Conservation (phyloP, 805 yeast genomes). For the Pichia sporocuriosa region DNA sequence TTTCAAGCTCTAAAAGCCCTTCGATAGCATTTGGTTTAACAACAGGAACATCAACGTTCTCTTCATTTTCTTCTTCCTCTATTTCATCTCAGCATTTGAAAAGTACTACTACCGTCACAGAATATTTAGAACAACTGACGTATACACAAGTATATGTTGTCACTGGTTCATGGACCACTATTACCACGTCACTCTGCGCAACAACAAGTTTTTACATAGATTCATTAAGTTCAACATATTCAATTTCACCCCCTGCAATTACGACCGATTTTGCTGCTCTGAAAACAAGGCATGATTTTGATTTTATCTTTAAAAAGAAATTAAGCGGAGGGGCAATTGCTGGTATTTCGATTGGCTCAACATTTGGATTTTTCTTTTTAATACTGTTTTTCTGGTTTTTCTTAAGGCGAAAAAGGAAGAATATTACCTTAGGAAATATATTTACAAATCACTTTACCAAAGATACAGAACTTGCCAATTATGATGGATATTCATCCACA, state of each 20-base stretch:
- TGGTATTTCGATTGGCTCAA: constrained; percentile 25
- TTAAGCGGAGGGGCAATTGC: constrained; percentile 23
- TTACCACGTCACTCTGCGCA: constrained; percentile 20
- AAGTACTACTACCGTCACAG: constrained; percentile 15
- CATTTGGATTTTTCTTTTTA: constrained; percentile 17
- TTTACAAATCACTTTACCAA: background rate
- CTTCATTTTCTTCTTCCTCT: constrained; percentile 1
- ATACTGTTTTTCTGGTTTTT: constrained; percentile 13
- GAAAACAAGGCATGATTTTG: constrained; percentile 11
- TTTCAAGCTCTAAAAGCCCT: no score
- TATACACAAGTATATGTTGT: constrained; percentile 28
- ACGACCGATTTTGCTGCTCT: constrained; percentile 24
- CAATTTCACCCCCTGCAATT: constrained; percentile 19
- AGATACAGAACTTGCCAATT: background rate
- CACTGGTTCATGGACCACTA: constrained; percentile 23
- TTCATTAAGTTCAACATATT: constrained; percentile 11
- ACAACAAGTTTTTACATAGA: constrained; percentile 17
- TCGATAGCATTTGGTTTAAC: no score
- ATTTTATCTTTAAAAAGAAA: background rate
- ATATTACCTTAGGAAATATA: background rate
- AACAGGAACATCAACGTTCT: background rate
- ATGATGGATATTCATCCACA: background rate
- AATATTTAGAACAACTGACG: constrained; percentile 13
- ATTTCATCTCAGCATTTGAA: constrained; percentile 1
- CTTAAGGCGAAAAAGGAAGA: constrained; percentile 11